Conservation (phyloP, 2,329 filamentous ascomycete genomes). For the Beauveria australis region DNA sequence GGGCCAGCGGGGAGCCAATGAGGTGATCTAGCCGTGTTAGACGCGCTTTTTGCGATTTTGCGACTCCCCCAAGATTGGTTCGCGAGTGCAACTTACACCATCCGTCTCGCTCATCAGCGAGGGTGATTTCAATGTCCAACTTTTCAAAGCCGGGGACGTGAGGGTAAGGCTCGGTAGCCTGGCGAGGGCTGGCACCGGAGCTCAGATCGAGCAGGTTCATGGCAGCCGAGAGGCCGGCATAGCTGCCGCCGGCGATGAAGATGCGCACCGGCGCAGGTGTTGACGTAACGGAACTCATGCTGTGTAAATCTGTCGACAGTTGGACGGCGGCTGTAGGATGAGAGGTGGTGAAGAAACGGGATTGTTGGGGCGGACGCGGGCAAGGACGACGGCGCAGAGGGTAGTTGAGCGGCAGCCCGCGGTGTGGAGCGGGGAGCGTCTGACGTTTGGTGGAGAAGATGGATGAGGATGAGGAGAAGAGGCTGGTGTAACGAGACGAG, state of each 20-base stretch:
- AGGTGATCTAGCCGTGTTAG: conserved; percentile 50
- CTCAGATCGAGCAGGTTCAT: conserved; percentile 61
- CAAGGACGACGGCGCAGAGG: not conserved
- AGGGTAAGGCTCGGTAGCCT: conserved; percentile 26
- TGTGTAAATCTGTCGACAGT: not conserved
- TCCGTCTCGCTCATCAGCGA: conserved; percentile 76
- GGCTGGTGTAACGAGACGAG: not conserved
- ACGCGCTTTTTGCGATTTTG: not conserved
- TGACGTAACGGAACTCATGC: conserved; percentile 24
- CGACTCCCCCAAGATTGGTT: not conserved
- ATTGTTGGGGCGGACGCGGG: not conserved
- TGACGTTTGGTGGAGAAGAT: not conserved
- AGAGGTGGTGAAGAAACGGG: not conserved
- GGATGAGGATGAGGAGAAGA: not conserved
- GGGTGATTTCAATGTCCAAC: conserved; percentile 58
- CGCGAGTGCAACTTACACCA: conserved; percentile 51
- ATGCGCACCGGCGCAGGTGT: conserved; percentile 39
- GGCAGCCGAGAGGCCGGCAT: conserved; percentile 59
- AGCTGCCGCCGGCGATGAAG: conserved; percentile 63
- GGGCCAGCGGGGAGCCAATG: conserved; percentile 66
- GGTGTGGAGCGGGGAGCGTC: not conserved
- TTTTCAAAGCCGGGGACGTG: conserved; percentile 35
- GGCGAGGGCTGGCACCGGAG: conserved; percentile 45
- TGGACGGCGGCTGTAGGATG: not conserved
- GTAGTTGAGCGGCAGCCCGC: not conserved